phyloP scores from a whole-genome alignment of 2,329 filamentous ascomycete species.

The Cytospora schulzeri region DNA sequence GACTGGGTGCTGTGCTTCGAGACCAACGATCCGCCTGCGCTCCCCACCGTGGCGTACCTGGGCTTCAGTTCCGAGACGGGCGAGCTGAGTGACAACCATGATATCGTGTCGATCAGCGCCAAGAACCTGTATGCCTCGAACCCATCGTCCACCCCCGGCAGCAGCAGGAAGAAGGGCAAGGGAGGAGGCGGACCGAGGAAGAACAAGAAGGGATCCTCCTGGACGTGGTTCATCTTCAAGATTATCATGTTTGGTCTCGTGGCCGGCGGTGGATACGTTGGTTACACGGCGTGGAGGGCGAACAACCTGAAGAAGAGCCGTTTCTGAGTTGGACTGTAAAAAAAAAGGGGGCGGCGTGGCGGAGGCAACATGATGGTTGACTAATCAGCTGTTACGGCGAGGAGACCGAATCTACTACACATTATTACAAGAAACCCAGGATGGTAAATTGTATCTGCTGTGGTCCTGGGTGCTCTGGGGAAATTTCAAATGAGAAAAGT shows the following conservation, averaged over 20 bases:
- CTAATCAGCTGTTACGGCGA: neutral
- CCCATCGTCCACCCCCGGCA: constrained; percentile 49
- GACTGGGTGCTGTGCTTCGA: constrained; percentile 92
- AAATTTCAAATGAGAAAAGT: constrained; percentile 21
- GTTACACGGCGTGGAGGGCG: constrained; percentile 80
- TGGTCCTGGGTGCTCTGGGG: constrained; percentile 23
- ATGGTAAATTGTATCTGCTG: constrained; percentile 10
- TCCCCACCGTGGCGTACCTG: constrained; percentile 76
- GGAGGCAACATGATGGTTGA: neutral
- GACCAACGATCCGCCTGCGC: constrained; percentile 67
- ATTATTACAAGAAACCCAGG: constrained; percentile 10
- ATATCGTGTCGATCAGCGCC: constrained; percentile 84
- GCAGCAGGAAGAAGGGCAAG: constrained; percentile 37
- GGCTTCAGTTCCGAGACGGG: constrained; percentile 88
- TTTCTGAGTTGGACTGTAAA: constrained; percentile 44
- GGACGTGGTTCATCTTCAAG: constrained; percentile 75
- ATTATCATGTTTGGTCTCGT: constrained; percentile 73
- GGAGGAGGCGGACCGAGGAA: constrained; percentile 41
- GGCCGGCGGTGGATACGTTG: constrained; percentile 76
- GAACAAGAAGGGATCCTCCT: constrained; percentile 53
- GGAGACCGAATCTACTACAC: constrained; percentile 1
- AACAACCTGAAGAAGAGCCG: constrained; percentile 62
- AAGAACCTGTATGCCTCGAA: constrained; percentile 80
- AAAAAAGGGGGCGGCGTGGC: neutral
- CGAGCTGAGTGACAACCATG: constrained; percentile 95